Percentiles rank a stretch among this genome's conserved stretches.
Evolutionary conservation across 1,139 yeast species (phyloP).

Genomic region (Yamadazyma triangularis): DNA sequence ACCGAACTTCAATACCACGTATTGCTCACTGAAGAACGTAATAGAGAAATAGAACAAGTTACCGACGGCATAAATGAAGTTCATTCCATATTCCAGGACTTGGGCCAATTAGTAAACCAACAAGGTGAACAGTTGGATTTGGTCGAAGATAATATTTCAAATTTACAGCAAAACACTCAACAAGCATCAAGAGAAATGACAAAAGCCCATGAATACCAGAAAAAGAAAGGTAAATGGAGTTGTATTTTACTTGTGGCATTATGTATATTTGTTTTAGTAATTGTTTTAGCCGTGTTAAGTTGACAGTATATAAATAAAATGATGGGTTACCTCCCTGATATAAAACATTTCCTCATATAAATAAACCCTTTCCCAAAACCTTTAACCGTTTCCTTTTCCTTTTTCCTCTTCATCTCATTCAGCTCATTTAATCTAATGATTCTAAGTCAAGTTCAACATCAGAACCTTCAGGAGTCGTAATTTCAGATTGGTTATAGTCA

Average conservation of each 20-base stretch:
- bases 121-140: constrained; percentile 85
- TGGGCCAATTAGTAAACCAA: constrained; percentile 71
- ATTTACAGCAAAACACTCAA: constrained; percentile 62
- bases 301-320: constrained; percentile 10
- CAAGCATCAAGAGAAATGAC: constrained; percentile 65
- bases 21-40: constrained; percentile 65
- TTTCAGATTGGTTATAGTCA: constrained; percentile 14
- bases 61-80: constrained; percentile 79
- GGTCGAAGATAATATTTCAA: constrained; percentile 72
- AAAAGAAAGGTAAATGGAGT: constrained; percentile 66
- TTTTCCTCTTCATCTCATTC: too few species aligned
- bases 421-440: constrained; percentile 3
- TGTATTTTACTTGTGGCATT: constrained; percentile 54
- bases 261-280: constrained; percentile 31
- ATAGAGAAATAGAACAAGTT: constrained; percentile 66
- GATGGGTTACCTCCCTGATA: too few species aligned
- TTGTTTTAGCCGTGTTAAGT: constrained; percentile 37
- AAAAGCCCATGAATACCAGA: constrained; percentile 75
- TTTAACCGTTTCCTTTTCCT: too few species aligned
- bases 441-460: constrained; percentile 14
- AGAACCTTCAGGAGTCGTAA: constrained; percentile 24
- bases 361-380: too few species aligned
- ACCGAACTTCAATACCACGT: constrained; percentile 75
- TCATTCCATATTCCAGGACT: constrained; percentile 76
- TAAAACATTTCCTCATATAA: too few species aligned